These are phyloP conservation scores for Phytophthora colocasiae DNA, from an alignment of 352 stramenopile genomes.

Conservation along the genomic window DNA sequence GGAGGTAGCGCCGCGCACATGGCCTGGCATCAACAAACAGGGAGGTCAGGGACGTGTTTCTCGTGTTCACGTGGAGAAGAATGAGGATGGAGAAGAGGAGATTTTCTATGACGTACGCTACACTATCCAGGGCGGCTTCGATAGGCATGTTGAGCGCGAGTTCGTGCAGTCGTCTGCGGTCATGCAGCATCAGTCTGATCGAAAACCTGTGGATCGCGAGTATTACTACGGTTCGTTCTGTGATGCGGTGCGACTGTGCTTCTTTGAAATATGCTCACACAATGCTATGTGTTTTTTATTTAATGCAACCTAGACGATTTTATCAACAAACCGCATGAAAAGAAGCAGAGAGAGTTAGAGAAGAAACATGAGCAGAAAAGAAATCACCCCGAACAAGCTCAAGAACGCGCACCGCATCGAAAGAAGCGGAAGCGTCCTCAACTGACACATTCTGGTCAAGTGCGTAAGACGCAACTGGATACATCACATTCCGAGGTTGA, in stretches of 20 bases:
- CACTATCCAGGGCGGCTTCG: conserved; percentile 71
- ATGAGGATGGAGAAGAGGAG: conserved; percentile 26
- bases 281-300: background rate
- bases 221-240: conserved; percentile 69
- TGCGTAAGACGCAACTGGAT: background rate
- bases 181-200: conserved; percentile 46
- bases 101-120: conserved; percentile 89
- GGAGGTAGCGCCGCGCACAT: conserved; percentile 77
- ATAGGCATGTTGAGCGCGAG: conserved; percentile 73
- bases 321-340: conserved; percentile 47
- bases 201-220: conserved; percentile 47
- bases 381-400: conserved; percentile 2
- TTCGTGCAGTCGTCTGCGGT: conserved; percentile 68
- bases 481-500: too few relatives aligned
- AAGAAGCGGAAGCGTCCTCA: conserved; percentile 32
- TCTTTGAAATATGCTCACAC: too few relatives aligned
- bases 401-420: background rate
- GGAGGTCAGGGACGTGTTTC: conserved; percentile 72
- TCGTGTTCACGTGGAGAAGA: conserved; percentile 45
- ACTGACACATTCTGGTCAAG: background rate
- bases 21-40: conserved; percentile 89
- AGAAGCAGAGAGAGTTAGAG: conserved; percentile 29
- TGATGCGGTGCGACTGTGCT: too few relatives aligned
- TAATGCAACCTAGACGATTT: conserved; percentile 54
- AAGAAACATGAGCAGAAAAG: conserved; percentile 12